Base-by-base conservation (phyloP, 352 stramenopile genomes). In the Phytophthora sansomeana region DNA sequence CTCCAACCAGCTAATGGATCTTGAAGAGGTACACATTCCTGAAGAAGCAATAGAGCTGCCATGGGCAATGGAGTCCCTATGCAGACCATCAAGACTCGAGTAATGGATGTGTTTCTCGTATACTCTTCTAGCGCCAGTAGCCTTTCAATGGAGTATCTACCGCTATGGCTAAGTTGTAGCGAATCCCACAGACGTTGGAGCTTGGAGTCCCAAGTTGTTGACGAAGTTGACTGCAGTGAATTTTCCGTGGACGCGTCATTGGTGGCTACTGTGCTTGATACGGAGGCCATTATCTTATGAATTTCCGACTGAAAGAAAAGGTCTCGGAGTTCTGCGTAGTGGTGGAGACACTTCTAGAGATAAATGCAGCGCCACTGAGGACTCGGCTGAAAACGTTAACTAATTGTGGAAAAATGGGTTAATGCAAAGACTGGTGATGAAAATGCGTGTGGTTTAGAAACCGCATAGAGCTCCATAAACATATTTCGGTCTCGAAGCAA, bases 1-100 rank as follows among this genome's bases (percentile, higher is more conserved):
- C 49, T 41, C 70, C 70, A 78, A 14, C 66, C 70, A 13, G 58
- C 41, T 1, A 13, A 29, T 35, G 70, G 70, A 13, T 72, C 44
- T 17, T 67, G 55, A 0, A 78, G 35, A 9, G 65, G 66, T 11
- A 67, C 42, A 16, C 38, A 63, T 56, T 71, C 48, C 10, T 72
- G 56, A 5, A 59, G 9, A 6, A 72, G 7, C 1, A 69, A 33
- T 10, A 72, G 9, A 13, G 43, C 21, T 14, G 39, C 36, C 58
- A 69, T 72, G 11, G 63, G 57, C 7, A 69, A 8, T 7, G 63
- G 58, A 6, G 63, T 59, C 1, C 47, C 44, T 1, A 65, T 9
- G 17, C 62, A 75, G 3, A 75, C 61, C 28, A 68, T 5, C 5
- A 72, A 9, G 2, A 52, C 44, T 0, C 51, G 57, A 52, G 28